phyloP scores from a whole-genome alignment of 257 asterid genomes.

The Osmanthus fragrans region DNA sequence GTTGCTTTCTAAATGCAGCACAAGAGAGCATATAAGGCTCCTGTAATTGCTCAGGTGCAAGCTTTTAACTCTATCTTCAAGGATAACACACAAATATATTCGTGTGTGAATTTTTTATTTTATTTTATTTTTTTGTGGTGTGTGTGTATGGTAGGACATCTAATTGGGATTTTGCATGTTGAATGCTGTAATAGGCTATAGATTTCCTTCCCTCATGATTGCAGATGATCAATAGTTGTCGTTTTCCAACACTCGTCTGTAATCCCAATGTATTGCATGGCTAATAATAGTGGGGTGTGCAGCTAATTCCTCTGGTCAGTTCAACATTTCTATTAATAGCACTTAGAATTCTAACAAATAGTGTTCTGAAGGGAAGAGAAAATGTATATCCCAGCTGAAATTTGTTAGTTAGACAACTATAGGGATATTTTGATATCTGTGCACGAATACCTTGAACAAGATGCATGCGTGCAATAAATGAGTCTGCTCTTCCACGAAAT shows the following conservation, averaged over 20 bases:
- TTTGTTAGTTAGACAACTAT: conserved; percentile 2
- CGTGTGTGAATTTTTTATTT: no score
- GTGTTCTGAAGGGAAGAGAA: background rate
- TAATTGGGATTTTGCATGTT: background rate
- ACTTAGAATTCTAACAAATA: background rate
- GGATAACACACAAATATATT: background rate
- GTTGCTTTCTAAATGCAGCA: background rate
- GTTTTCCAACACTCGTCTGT: background rate
- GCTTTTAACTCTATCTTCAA: background rate
- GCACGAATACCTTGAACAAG: conserved; percentile 50
- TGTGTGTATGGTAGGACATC: background rate
- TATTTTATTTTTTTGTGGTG: no score
- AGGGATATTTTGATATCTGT: background rate
- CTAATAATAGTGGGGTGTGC: background rate
- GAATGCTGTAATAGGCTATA: background rate
- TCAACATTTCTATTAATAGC: background rate
- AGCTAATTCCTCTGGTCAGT: background rate
- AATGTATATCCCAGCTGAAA: background rate
- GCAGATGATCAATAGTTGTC: background rate
- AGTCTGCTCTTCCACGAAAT: conserved; percentile 53
- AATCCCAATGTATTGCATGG: background rate
- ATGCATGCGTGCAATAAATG: conserved; percentile 60
- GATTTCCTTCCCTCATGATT: background rate
- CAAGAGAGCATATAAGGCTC: background rate
- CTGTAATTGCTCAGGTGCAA: background rate